Base-by-base conservation (phyloP, 352 stramenopile species). In the Blastocystis sp. region DNA sequence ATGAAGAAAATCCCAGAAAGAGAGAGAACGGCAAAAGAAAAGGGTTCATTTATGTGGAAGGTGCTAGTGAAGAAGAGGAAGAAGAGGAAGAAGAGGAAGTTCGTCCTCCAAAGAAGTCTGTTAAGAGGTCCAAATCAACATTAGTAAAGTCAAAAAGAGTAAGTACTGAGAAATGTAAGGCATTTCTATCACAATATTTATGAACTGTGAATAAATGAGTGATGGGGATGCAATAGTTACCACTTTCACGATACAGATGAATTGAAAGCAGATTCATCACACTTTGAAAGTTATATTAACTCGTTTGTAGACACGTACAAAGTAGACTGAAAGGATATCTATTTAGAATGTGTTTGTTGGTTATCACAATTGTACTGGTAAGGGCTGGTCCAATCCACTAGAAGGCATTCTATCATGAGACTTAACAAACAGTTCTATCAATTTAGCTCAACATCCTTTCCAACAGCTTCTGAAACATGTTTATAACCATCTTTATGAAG, bases 401-500 rank as follows among this genome's bases (percentile, higher is more conserved):
- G n/a, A n/a, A n/a, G n/a, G n/a, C n/a, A n/a, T n/a, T n/a, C n/a
- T n/a, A n/a, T n/a, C n/a, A n/a, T n/a, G n/a, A n/a, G n/a, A n/a
- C n/a, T n/a, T n/a, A 56, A 46, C 32, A 24, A 75, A 29, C 29
- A 80, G 35, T 65, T 32, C 35, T 32, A 32, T 77, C 61, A 78
- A 35, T 80, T 24, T 19, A 85, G 27, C n/a, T 67, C 37, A 32
- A 86, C 52, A 75, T 89, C 91, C 7, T 91, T 91, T 58, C 94
- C 94, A 12, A 97, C 92, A 21, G 93, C 94, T 27, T 96, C 92
- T 0, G 86, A 75, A 42, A 97, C 93, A 54, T 88, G 93, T 21
- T 85, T 86, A 88, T 92, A 97, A 21, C 93, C 94, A 67, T 97
- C 93, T 0, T 88, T 88, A 52, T 91, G 77, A 11, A 97, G 88